Conservation (phyloP, 1,284 basidiomycete genomes). For the Cutaneotrichosporon mucoides region DNA sequence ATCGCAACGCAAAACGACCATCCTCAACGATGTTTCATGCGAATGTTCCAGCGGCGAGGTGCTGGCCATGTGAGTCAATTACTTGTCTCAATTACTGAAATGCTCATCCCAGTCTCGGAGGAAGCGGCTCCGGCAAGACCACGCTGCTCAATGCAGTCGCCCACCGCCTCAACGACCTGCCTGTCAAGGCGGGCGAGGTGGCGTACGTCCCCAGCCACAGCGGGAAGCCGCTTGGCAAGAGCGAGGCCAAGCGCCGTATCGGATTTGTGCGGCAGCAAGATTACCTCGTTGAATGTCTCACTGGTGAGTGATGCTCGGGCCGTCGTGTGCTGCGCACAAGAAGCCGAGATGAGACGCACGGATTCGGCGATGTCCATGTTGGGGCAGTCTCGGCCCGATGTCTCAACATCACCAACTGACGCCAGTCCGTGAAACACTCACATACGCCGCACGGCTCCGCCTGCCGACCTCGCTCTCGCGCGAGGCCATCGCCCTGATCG, state of each 20-base stretch:
- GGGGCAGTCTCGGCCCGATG: no score
- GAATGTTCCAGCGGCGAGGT: conserved; percentile 46
- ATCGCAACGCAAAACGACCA: conserved; percentile 30
- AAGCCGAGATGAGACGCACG: no score
- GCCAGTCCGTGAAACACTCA: conserved; percentile 54
- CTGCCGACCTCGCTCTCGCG: conserved; percentile 50
- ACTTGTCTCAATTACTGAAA: no score
- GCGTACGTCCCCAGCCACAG: conserved; percentile 12
- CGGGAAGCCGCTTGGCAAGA: conserved; percentile 14
- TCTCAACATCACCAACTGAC: neutral
- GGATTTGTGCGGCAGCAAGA: conserved; percentile 50
- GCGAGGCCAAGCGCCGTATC: conserved; percentile 42
- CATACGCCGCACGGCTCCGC: conserved; percentile 53
- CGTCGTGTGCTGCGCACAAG: no score
- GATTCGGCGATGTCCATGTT: no score
- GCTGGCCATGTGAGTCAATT: conserved; percentile 44
- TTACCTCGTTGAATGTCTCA: conserved; percentile 47
- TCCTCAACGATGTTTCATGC: conserved; percentile 44
- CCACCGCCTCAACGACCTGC: conserved; percentile 42
- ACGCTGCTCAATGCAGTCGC: conserved; percentile 50
- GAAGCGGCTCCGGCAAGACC: conserved; percentile 49
- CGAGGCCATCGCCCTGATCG: conserved; percentile 47
- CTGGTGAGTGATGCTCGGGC: conserved; percentile 30
- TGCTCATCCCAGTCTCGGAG: conserved; percentile 34
- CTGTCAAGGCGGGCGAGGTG: conserved; percentile 40